Evolutionary conservation across 2,329 filamentous ascomycete species (phyloP).

Genomic region (Nemania abortiva): DNA sequence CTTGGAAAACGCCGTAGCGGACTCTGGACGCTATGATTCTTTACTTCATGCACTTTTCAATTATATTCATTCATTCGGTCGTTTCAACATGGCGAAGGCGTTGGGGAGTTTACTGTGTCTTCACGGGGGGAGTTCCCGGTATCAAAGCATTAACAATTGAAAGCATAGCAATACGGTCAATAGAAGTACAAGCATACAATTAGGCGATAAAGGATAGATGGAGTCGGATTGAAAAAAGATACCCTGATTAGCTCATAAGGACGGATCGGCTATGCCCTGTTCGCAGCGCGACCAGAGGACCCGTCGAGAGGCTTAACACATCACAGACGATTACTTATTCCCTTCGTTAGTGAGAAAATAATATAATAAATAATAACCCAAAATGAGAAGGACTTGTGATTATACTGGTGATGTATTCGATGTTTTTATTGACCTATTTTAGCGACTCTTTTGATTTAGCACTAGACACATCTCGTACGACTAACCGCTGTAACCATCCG

Average conservation of each 20-base stretch:
- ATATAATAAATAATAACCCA: conserved; percentile 2
- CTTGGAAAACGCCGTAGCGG: conserved; percentile 63
- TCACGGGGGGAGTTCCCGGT: neutral
- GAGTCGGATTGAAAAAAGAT: conserved; percentile 17
- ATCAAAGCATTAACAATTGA: conserved; percentile 3
- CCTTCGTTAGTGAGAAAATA: conserved; percentile 3
- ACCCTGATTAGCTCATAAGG: conserved; percentile 14
- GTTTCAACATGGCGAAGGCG: conserved; percentile 19
- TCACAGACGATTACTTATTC: neutral
- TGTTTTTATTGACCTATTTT: neutral
- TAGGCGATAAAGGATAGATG: conserved; percentile 5
- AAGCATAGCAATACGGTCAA: conserved; percentile 16
- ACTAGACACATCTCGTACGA: no score
- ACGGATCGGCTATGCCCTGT: conserved; percentile 1
- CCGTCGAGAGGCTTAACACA: neutral
- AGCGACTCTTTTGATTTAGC: neutral
- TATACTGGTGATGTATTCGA: neutral
- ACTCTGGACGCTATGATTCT: conserved; percentile 60
- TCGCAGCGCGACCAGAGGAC: neutral
- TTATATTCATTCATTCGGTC: conserved; percentile 6
- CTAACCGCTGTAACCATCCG: no score
- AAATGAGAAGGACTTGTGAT: neutral
- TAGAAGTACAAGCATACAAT: conserved; percentile 17
- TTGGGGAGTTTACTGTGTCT: neutral
- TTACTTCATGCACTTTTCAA: neutral